phyloP scores from a whole-genome alignment of 305 asterid species.

The Rubia occidens region DNA sequence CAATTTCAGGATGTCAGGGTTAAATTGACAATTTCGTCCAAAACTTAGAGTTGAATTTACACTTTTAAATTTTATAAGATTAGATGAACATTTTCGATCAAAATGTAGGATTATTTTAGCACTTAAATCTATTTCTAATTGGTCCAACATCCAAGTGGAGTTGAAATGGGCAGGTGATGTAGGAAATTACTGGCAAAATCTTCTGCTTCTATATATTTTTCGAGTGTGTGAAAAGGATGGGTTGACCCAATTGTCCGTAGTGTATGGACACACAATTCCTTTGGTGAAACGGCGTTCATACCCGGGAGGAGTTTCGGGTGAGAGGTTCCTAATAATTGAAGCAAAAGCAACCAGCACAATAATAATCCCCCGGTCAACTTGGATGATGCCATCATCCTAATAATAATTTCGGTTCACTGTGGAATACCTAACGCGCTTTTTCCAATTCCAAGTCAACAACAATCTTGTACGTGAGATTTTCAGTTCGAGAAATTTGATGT shows the following conservation, averaged over 20 bases:
- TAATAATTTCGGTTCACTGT: neutral
- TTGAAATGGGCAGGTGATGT: constrained; percentile 5
- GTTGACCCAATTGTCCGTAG: constrained; percentile 23
- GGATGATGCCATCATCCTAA: constrained; percentile 38
- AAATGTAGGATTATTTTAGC: too few relatives aligned
- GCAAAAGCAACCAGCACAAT: neutral
- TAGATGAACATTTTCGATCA: too few relatives aligned
- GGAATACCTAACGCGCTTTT: constrained; percentile 42
- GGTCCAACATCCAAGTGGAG: constrained; percentile 1
- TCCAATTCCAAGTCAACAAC: constrained; percentile 29
- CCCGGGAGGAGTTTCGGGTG: constrained; percentile 10
- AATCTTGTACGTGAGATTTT: neutral
- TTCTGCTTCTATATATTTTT: neutral
- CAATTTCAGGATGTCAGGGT: too few relatives aligned
- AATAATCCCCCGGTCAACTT: constrained; percentile 34
- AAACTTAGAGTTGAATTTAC: too few relatives aligned
- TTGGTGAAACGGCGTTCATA: constrained; percentile 11
- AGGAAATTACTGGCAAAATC: neutral
- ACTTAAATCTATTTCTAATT: too few relatives aligned
- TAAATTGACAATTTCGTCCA: too few relatives aligned
- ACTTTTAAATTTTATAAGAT: too few relatives aligned
- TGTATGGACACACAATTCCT: neutral
- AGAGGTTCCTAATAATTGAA: constrained; percentile 17
- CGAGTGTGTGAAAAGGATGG: neutral
- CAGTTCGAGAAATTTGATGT: neutral